Evolutionary conservation across 2,329 filamentous ascomycete species (phyloP), one percentile per base, ranked within the genome.

Genomic region (Stemphylium beticola): DNA sequence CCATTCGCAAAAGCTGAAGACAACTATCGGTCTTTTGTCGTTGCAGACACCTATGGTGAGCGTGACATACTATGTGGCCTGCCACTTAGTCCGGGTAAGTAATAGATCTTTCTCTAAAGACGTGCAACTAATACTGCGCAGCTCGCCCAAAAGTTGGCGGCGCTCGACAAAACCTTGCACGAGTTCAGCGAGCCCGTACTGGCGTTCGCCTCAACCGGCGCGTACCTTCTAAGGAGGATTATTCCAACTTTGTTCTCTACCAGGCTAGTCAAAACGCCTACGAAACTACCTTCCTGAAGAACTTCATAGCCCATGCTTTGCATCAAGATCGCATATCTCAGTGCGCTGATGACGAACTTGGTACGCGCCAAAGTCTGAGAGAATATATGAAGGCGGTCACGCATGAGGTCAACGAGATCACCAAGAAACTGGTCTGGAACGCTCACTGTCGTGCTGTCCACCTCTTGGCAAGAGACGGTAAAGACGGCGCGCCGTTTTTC

Each of bases 261-360:
- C 65, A 71, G 44, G 66, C 60, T 4, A 69, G 56, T 26, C 67
- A 70, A 38, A 67, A 63, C 37, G 53, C 55, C 1, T 70, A 70
- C 38, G 68, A 71, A 41, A 59, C 60, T 8, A 54, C 56, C 2
- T 64, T 66, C 26, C 14, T 70, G 11, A 67, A 64, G 40, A 50
- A 47, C 15, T 70, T 70, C 40, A 10, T 64, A 12, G 37, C 44
- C 15, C 64, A 69, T 48, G 66, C 62, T 14, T 42, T 70, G 15
- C 55, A 65, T 32, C 52, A 59, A 3, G 40, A 61, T 14, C 58
- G 53, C n/a, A 33, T 67, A 10, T 41, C 57, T 2, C n/a, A 44
- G 11, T 65, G 54, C 37, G 52, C 63, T 12, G 20, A 41, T 20
- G 33, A 54, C 20, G 18, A 17, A 9, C 22, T 11, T 4, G 45